Conservation (phyloP, 225 moss, liverwort and hornwort species). For the Pseudisothecium myosuroides region DNA sequence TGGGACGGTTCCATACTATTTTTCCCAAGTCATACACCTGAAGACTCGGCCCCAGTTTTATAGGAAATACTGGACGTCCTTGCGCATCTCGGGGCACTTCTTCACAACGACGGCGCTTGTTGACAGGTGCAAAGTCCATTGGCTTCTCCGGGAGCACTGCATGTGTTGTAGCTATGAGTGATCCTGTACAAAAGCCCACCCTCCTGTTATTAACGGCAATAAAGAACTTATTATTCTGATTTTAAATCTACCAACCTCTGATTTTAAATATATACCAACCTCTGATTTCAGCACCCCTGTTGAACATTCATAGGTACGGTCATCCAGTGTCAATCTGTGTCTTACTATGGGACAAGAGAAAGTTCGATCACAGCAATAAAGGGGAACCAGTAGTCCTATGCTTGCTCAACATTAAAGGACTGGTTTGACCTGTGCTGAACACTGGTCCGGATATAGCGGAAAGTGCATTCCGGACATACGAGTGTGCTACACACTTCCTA, state of each 20-base stretch:
- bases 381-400: neutral
- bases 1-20: conserved; percentile 75
- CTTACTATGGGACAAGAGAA: neutral
- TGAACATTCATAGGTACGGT: neutral
- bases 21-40: conserved; percentile 85
- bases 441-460: neutral
- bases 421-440: neutral
- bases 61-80: conserved; percentile 71
- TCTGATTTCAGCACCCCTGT: neutral
- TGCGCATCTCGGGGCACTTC: conserved; percentile 83
- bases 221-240: neutral
- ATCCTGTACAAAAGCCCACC: conserved; percentile 12
- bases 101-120: conserved; percentile 86
- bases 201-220: neutral
- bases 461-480: neutral
- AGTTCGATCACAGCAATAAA: neutral
- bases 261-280: neutral
- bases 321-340: neutral
- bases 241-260: neutral
- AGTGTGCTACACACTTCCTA: neutral
- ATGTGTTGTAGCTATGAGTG: conserved; percentile 4
- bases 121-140: conserved; percentile 67
- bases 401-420: neutral
- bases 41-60: conserved; percentile 85
- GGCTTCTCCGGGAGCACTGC: conserved; percentile 55